These are phyloP conservation scores for Vigna hirtella DNA, from an alignment of 306 rosid genomes.

Conservation along the genomic window DNA sequence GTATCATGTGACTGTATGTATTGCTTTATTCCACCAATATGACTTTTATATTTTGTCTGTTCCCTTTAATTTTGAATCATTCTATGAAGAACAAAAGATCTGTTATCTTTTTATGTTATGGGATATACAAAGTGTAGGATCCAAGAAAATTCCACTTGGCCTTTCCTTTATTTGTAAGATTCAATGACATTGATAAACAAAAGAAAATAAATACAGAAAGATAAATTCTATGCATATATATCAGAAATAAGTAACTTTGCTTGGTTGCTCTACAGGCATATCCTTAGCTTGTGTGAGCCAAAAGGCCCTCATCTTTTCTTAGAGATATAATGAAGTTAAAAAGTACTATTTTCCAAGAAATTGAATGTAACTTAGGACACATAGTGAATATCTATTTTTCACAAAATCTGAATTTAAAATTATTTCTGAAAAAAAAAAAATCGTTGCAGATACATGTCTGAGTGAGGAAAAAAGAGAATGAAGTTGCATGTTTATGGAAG, in stretches of 20 bases:
- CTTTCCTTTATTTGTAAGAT: conserved; percentile 38
- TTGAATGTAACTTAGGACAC: too few species aligned
- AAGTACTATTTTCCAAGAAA: too few species aligned
- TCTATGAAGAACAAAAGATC: conserved; percentile 6
- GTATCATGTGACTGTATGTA: conserved; percentile 19
- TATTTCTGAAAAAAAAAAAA: too few species aligned
- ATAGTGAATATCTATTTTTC: too few species aligned
- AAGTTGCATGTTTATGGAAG: neutral
- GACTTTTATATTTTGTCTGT: conserved; percentile 41
- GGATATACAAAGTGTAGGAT: conserved; percentile 45
- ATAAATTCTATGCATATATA: neutral
- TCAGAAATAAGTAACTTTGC: neutral
- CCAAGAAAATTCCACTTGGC: conserved; percentile 37
- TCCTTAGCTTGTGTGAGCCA: conserved; percentile 47
- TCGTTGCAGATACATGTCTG: neutral
- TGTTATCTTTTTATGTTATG: neutral
- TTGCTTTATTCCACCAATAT: conserved; percentile 42
- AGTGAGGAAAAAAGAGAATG: too few species aligned
- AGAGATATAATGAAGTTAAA: too few species aligned
- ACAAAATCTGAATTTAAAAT: too few species aligned
- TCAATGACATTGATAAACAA: conserved; percentile 20
- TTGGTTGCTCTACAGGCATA: conserved; percentile 4
- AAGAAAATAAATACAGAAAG: neutral
- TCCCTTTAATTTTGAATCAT: conserved; percentile 34
- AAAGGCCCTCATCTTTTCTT: conserved; percentile 13